These are phyloP conservation scores for Cladosporium sp. DNA, from an alignment of 2,329 filamentous ascomycete genomes.

Conservation along the genomic window DNA sequence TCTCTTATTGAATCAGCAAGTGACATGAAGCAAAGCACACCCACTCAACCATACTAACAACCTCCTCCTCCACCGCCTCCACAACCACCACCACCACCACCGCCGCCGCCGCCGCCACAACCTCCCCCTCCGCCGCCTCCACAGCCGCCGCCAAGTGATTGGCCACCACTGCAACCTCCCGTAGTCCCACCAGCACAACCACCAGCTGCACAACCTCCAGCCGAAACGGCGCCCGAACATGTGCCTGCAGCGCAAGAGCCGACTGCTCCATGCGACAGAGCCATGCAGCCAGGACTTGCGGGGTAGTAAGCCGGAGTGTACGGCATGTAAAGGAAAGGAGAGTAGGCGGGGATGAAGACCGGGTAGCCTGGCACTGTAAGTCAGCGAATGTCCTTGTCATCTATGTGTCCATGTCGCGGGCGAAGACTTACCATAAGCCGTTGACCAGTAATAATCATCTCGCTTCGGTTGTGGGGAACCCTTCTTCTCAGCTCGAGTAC, in stretches of 20 bases:
- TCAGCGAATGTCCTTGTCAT: constrained; percentile 36
- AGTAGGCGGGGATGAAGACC: constrained; percentile 38
- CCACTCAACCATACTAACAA: too few relatives aligned
- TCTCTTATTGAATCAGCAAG: too few relatives aligned
- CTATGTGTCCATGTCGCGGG: neutral
- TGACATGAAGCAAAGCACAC: too few relatives aligned
- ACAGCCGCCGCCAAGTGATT: neutral
- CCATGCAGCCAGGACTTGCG: constrained; percentile 44
- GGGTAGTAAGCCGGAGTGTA: constrained; percentile 37
- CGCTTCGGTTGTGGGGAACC: constrained; percentile 32
- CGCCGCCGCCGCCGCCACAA: neutral
- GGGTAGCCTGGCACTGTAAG: constrained; percentile 36
- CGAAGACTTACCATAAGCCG: constrained; percentile 36
- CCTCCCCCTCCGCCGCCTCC: neutral
- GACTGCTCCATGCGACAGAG: constrained; percentile 32
- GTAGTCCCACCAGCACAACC: constrained; percentile 41
- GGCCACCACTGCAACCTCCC: constrained; percentile 29
- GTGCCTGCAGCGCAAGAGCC: constrained; percentile 49
- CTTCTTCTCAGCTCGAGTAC: constrained; percentile 35
- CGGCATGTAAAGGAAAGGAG: constrained; percentile 42
- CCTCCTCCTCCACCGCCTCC: too few relatives aligned
- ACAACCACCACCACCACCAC: too few relatives aligned
- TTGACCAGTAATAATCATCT: constrained; percentile 36
- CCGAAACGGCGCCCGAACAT: constrained; percentile 32
- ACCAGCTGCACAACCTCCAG: constrained; percentile 34